Evolutionary conservation across 352 stramenopile genomes (phyloP).

Genomic region (Phytophthora cajani): DNA sequence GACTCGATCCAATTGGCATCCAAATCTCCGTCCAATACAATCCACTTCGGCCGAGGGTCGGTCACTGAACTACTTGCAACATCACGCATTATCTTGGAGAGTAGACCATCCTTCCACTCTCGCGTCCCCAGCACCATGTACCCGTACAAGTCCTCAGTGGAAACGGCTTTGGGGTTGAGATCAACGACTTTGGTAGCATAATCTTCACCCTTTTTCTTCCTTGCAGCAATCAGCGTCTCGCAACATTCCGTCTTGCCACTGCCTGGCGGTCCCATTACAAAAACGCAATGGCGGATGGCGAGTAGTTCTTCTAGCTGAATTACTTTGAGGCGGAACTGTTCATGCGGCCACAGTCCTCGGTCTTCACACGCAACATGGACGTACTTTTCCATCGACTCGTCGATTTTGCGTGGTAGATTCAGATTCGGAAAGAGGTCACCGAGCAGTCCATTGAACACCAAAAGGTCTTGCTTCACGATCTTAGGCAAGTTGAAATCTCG

Average conservation of each 20-base stretch:
- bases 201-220: conserved; percentile 75
- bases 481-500: conserved; percentile 97
- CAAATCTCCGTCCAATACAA: conserved; percentile 94
- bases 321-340: conserved; percentile 94
- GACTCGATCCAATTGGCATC: conserved; percentile 90
- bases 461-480: conserved; percentile 94
- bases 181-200: conserved; percentile 82
- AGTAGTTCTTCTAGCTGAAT: conserved; percentile 96
- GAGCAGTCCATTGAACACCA: conserved; percentile 94
- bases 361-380: conserved; percentile 92
- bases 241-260: conserved; percentile 95
- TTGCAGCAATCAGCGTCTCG: conserved; percentile 87
- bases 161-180: conserved; percentile 96
- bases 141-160: conserved; percentile 96
- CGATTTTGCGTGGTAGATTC: conserved; percentile 88
- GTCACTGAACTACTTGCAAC: conserved; percentile 69
- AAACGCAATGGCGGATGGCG: conserved; percentile 95
- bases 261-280: conserved; percentile 94
- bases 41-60: conserved; percentile 91
- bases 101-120: conserved; percentile 96
- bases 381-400: conserved; percentile 90
- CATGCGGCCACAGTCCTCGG: conserved; percentile 90
- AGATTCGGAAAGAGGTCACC: conserved; percentile 93
- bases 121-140: conserved; percentile 94
- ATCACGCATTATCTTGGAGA: conserved; percentile 95